Percentiles rank a stretch among this genome's conserved stretches.
These are phyloP conservation scores for Termitomyces sp. DNA, from an alignment of 768 basidiomycete genomes.

Conservation along the genomic window DNA sequence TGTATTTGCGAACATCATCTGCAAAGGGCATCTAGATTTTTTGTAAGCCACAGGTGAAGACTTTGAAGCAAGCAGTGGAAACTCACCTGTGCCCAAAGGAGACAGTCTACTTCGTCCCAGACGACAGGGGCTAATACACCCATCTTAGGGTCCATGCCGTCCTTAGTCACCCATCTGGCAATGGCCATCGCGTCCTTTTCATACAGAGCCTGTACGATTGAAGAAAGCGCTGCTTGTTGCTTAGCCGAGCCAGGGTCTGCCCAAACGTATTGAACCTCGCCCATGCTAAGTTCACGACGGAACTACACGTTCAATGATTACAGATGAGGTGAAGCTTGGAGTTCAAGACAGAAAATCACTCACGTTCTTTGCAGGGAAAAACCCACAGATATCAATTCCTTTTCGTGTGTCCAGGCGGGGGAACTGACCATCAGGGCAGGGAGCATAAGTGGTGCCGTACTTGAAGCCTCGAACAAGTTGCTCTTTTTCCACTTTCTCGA, in stretches of 20 bases:
- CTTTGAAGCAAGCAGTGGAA: not conserved
- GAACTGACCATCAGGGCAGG: slow-evolving; percentile 83
- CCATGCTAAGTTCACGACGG: slow-evolving; percentile 75
- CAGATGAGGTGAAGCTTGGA: not conserved
- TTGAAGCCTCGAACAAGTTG: slow-evolving; percentile 79
- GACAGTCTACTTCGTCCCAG: slow-evolving; percentile 66
- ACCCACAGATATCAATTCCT: slow-evolving; percentile 86
- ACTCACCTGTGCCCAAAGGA: slow-evolving; percentile 79
- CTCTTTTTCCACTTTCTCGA: slow-evolving; percentile 67
- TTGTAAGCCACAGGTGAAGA: not conserved
- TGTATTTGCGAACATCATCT: slow-evolving; percentile 86
- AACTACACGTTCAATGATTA: slow-evolving; percentile 40
- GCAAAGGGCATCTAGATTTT: slow-evolving; percentile 84
- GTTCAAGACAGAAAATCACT: slow-evolving; percentile 8
- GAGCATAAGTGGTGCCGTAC: slow-evolving; percentile 86
- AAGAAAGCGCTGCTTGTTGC: slow-evolving; percentile 82
- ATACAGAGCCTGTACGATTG: slow-evolving; percentile 80
- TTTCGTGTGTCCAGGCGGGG: slow-evolving; percentile 64
- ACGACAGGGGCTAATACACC: slow-evolving; percentile 63
- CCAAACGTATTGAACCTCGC: slow-evolving; percentile 84
- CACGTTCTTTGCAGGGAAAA: slow-evolving; percentile 69
- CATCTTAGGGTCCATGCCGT: slow-evolving; percentile 79
- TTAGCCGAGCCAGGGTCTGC: slow-evolving; percentile 59
- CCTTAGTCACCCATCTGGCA: slow-evolving; percentile 72
- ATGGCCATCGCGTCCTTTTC: slow-evolving; percentile 66